Evolutionary conservation across 192 early-diverging fungal genomes (phyloP).

Genomic region (Anaeromyces robustus): DNA sequence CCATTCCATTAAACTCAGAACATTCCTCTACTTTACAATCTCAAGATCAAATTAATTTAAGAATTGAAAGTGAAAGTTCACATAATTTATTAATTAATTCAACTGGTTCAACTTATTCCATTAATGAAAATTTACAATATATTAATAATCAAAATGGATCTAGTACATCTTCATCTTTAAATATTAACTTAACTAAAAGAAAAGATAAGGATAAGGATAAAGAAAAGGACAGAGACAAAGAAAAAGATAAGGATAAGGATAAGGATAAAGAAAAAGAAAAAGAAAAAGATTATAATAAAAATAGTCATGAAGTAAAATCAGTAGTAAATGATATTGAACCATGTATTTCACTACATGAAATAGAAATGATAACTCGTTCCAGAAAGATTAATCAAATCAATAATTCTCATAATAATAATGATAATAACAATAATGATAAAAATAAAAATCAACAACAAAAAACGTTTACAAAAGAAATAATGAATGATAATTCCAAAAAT

Average conservation of each 20-base stretch:
- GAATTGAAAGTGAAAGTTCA: not conserved
- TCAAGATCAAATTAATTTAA: not conserved
- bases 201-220: no score
- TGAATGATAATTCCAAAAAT: not conserved
- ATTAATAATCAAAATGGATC: not conserved
- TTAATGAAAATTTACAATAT: not conserved
- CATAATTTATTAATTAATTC: not conserved
- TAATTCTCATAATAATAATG: not conserved
- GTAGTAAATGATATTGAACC: not conserved
- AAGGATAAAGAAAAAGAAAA: not conserved
- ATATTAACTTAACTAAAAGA: no score
- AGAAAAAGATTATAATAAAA: not conserved
- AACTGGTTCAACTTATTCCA: not conserved
- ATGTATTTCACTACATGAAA: not conserved
- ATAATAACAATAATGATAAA: not conserved
- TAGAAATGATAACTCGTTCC: not conserved
- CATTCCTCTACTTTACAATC: not conserved
- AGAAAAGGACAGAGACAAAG: no score
- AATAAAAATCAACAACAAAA: not conserved
- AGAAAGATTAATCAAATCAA: no score
- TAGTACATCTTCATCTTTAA: not conserved
- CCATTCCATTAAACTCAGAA: not conserved
- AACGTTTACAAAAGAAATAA: not conserved
- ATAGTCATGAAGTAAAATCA: not conserved
- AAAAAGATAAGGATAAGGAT: not conserved